Evolutionary conservation across 75 land plant genomes (phyloP).

Genomic region (Adiantum capillusveneris): DNA sequence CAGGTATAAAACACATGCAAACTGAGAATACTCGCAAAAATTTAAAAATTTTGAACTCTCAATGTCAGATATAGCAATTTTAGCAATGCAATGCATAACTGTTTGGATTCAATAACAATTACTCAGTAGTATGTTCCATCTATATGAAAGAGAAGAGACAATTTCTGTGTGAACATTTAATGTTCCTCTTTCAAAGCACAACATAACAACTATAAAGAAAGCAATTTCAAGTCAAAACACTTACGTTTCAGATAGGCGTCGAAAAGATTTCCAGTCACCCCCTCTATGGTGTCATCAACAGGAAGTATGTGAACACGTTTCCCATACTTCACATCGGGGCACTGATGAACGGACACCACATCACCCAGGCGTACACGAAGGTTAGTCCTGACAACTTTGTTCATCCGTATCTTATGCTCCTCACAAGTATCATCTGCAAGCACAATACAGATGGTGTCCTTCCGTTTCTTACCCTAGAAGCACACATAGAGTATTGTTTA

Average conservation of each 20-base stretch:
- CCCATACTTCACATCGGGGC: slow-evolving; percentile 79
- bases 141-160: too few species aligned
- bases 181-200: too few species aligned
- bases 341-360: slow-evolving; percentile 82
- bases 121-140: too few species aligned
- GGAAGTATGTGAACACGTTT: slow-evolving; percentile 77
- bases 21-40: too few species aligned
- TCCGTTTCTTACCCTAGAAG: slow-evolving; percentile 74
- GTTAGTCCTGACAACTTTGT: slow-evolving; percentile 73
- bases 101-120: too few species aligned
- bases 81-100: too few species aligned
- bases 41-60: too few species aligned
- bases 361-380: slow-evolving; percentile 77
- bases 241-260: slow-evolving; percentile 71
- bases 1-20: slow-evolving; percentile 11
- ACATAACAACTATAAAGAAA: too few species aligned
- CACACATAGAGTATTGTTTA: too few species aligned
- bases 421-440: slow-evolving; percentile 80
- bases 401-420: slow-evolving; percentile 82
- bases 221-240: background rate
- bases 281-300: slow-evolving; percentile 70
- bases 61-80: too few species aligned
- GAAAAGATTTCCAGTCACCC: slow-evolving; percentile 69
- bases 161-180: too few species aligned
- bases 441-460: slow-evolving; percentile 77